Percentiles rank a stretch among this genome's conserved stretches.
Evolutionary conservation across 2,329 filamentous ascomycete genomes (phyloP).

Genomic region (Volutella citrinella): DNA sequence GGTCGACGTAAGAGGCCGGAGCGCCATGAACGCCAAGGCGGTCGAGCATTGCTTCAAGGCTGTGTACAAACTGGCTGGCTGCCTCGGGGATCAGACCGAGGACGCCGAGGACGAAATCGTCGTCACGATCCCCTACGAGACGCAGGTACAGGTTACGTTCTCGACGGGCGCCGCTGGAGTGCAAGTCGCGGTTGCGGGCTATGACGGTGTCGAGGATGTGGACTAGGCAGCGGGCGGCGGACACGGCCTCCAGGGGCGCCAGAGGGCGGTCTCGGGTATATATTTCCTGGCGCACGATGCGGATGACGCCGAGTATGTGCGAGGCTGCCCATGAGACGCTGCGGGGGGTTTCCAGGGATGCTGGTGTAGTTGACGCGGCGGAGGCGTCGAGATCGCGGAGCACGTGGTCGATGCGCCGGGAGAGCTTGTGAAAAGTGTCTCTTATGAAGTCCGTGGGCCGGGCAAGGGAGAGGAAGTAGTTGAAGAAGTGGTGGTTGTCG

Average conservation of each 20-base stretch:
- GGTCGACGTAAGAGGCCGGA: conserved; percentile 33
- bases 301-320: conserved; percentile 42
- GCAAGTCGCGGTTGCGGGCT: conserved; percentile 36
- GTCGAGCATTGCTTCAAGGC: conserved; percentile 32
- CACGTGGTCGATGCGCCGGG: conserved; percentile 46
- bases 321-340: conserved; percentile 48
- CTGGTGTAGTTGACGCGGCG: conserved; percentile 8
- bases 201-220: conserved; percentile 46
- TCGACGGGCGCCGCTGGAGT: conserved; percentile 21
- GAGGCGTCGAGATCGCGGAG: conserved; percentile 41
- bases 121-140: conserved; percentile 44
- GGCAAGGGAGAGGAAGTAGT: conserved; percentile 47
- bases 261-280: conserved; percentile 37
- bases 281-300: conserved; percentile 42
- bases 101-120: conserved; percentile 43
- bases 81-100: conserved; percentile 42
- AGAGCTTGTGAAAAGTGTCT: conserved; percentile 47
- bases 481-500: conserved; percentile 52
- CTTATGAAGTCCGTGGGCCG: conserved; percentile 42
- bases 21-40: conserved; percentile 32
- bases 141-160: conserved; percentile 47
- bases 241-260: conserved; percentile 35
- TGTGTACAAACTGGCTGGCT: conserved; percentile 40
- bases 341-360: conserved; percentile 28
- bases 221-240: conserved; percentile 46